These are phyloP conservation scores for Rhynchospora breviuscula DNA, from an alignment of 176 grass and related monocot genomes.

Conservation along the genomic window DNA sequence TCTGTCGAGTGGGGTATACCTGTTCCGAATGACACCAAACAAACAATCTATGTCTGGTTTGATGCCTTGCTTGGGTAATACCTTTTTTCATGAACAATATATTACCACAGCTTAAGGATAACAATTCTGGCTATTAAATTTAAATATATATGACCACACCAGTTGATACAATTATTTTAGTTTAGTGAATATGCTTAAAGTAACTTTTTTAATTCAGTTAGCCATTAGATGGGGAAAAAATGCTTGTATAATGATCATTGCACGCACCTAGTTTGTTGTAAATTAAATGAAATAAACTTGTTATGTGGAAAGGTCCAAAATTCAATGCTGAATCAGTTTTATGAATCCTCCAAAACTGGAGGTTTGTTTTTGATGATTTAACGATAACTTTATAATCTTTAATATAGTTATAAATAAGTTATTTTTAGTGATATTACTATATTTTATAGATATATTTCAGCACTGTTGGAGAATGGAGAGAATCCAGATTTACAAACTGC, in stretches of 20 bases:
- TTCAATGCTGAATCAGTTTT: neutral
- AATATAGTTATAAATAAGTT: neutral
- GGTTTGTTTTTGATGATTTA: neutral
- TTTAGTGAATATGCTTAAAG: neutral
- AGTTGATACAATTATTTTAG: neutral
- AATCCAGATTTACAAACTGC: slow-evolving; percentile 63
- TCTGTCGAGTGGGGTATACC: slow-evolving; percentile 99
- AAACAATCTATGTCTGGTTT: slow-evolving; percentile 99
- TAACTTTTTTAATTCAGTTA: neutral
- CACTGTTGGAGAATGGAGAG: slow-evolving; percentile 69
- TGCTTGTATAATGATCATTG: neutral
- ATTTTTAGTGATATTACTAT: neutral
- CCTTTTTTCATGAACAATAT: slow-evolving; percentile 14
- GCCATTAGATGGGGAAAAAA: no score
- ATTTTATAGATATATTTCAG: slow-evolving; percentile 75
- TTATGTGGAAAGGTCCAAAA: neutral
- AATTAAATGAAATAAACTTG: neutral
- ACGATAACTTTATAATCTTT: neutral
- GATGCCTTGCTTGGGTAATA: slow-evolving; percentile 93
- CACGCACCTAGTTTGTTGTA: neutral
- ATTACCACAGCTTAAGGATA: neutral
- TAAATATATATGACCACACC: neutral
- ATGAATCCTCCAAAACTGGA: neutral
- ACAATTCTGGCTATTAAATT: neutral
- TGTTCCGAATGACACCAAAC: slow-evolving; percentile 79